Percentiles rank a stretch among this genome's conserved stretches.
Evolutionary conservation across 2,329 filamentous ascomycete genomes (phyloP).

Genomic region (Alternaria ventricosa): DNA sequence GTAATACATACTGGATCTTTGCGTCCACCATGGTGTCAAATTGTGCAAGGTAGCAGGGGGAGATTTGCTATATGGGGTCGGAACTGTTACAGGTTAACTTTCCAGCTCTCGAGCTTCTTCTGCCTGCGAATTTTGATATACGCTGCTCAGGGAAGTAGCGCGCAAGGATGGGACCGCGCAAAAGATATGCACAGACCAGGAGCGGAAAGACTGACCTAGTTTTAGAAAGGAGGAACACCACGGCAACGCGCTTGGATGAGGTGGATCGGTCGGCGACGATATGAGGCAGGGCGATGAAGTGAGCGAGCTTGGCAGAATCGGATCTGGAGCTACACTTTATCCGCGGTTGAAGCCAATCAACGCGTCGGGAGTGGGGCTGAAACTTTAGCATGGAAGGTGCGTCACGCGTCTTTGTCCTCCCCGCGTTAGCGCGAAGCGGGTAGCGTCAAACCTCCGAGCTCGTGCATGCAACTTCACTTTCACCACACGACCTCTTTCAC

Average conservation of each 20-base stretch:
- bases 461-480: slow-evolving; percentile 22
- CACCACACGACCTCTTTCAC: slow-evolving; percentile 20
- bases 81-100: slow-evolving; percentile 27
- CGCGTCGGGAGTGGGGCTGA: slow-evolving; percentile 18
- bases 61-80: neutral
- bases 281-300: slow-evolving; percentile 34
- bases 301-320: slow-evolving; percentile 22
- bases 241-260: slow-evolving; percentile 38
- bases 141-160: slow-evolving; percentile 12
- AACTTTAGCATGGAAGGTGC: slow-evolving; percentile 18
- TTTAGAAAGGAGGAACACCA: slow-evolving; percentile 28
- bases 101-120: slow-evolving; percentile 24
- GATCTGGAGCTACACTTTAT: slow-evolving; percentile 21
- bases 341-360: slow-evolving; percentile 33
- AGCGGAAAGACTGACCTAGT: slow-evolving; percentile 24
- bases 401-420: slow-evolving; percentile 25
- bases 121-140: slow-evolving; percentile 26
- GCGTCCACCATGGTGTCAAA: slow-evolving; percentile 45
- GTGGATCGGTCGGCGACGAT: slow-evolving; percentile 30
- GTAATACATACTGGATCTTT: slow-evolving; percentile 52
- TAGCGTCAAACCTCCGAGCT: slow-evolving; percentile 28
- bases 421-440: slow-evolving; percentile 23
- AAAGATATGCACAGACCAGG: slow-evolving; percentile 30
- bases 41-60: neutral
- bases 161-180: slow-evolving; percentile 16